phyloP scores from a whole-genome alignment of 139 green algal species.

The Tetratostichococcus sp. region DNA sequence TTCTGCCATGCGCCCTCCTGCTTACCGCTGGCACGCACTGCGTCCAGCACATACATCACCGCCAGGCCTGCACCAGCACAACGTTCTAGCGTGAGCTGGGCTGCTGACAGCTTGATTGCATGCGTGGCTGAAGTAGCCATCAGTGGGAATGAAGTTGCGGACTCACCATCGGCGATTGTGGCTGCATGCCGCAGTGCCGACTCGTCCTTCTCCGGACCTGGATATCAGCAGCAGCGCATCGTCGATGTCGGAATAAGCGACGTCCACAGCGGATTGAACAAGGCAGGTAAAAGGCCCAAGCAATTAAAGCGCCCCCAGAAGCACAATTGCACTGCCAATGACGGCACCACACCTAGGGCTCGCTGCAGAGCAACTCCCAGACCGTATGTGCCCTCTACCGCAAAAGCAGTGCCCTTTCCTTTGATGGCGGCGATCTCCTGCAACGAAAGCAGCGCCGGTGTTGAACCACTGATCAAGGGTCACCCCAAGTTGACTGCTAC shows the following conservation, averaged over 20 bases:
- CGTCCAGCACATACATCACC: constrained; percentile 16
- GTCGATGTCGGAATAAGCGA: too few relatives aligned
- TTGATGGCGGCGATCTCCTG: not conserved
- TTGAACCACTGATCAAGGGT: not conserved
- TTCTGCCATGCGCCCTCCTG: not conserved
- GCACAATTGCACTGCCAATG: too few relatives aligned
- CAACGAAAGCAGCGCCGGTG: too few relatives aligned
- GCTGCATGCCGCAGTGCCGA: constrained; percentile 12
- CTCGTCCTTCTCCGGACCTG: not conserved
- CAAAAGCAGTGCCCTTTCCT: not conserved
- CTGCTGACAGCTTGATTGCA: too few relatives aligned
- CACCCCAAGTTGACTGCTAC: too few relatives aligned
- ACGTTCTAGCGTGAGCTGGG: too few relatives aligned
- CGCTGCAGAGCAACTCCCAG: constrained; percentile 8
- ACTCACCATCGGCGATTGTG: not conserved
- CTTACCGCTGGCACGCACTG: not conserved
- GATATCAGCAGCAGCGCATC: too few relatives aligned
- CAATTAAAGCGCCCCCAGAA: too few relatives aligned
- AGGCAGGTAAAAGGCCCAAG: too few relatives aligned
- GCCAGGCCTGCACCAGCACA: not conserved
- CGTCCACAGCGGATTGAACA: too few relatives aligned
- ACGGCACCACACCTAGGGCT: not conserved
- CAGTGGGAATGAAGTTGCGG: too few relatives aligned
- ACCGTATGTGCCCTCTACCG: not conserved
- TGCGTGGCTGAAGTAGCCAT: too few relatives aligned